These are phyloP conservation scores for Pseudonitzschia multiseries DNA, from an alignment of 108 stramenopile species.

Conservation along the genomic window DNA sequence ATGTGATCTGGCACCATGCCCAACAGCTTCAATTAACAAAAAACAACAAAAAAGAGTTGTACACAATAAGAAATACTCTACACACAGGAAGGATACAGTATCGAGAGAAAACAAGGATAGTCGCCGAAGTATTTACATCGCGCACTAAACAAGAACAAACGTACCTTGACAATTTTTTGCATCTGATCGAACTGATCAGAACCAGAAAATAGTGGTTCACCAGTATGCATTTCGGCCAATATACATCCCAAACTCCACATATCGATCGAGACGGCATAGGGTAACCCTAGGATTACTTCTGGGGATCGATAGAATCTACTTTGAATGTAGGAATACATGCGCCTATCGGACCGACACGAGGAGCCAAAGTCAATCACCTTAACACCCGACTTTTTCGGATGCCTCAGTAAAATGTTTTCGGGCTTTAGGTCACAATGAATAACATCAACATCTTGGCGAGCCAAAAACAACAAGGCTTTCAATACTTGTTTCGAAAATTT, in stretches of 20 bases:
- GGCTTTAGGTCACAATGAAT: conserved; percentile 99
- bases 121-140: neutral
- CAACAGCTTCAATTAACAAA: conserved; percentile 51
- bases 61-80: neutral
- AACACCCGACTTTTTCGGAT: conserved; percentile 93
- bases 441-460: conserved; percentile 87
- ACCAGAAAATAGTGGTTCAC: conserved; percentile 96
- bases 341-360: conserved; percentile 85
- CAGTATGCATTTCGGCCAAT: conserved; percentile 98
- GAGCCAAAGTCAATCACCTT: conserved; percentile 99
- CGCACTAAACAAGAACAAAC: conserved; percentile 22
- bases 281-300: conserved; percentile 97
- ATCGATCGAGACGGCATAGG: conserved; percentile 95
- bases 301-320: conserved; percentile 98
- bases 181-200: conserved; percentile 97
- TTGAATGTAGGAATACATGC: conserved; percentile 99
- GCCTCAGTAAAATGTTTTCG: conserved; percentile 95
- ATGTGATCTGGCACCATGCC: conserved; percentile 88
- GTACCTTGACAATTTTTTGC: conserved; percentile 91
- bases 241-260: conserved; percentile 99
- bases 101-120: neutral
- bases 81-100: neutral
- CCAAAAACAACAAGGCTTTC: conserved; percentile 86
- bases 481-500: conserved; percentile 98
- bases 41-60: neutral